Evolutionary conservation across 306 rosid species (phyloP), one percentile per base, ranked within the genome.

Genomic region (Prunus dulcis): DNA sequence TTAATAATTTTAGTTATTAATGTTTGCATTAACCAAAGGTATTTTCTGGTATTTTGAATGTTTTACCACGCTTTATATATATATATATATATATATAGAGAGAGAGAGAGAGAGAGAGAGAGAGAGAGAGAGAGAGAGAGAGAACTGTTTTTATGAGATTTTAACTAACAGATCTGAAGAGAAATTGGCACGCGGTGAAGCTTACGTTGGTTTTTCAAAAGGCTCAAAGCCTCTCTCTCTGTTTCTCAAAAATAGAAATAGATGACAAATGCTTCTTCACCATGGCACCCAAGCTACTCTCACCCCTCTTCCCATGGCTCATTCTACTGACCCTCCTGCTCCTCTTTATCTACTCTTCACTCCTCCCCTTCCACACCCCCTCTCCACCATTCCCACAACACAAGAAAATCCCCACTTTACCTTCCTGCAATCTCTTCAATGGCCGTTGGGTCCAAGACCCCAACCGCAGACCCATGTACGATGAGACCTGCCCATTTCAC

Each of bases 401-500:
- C 49, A 80, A 62, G 4, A 9, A 67, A 56, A 45, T 83, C 41
- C 75, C 71, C 30, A 18, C 17, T 61, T 75, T 76, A 22, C 77
- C 86, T 82, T 60, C 82, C 4, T 91, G 97, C 77, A 79, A 91
- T 74, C 80, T 87, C 82, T 87, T 76, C 79, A 75, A 43, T 13
- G 96, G 98, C 4, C 74, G 30, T 1, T 91, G 97, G 97, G 84
- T 73, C 66, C 67, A 71, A 8, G 96, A 94, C 81, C 91, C 91
- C n/a, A 72, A 67, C 71, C 90, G 51, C 56, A 28, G 3, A 76
- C 97, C 96, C 73, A 79, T 84, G 65, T 91, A 94, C 84, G 96
- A 94, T 46, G 87, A 86, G 19, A 85, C 89, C 3, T 91, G 96
- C 78, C 91, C 96, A 9, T 94, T 94, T 79, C 98, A 94, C 78